Evolutionary conservation across 2,329 filamentous ascomycete genomes (phyloP), one percentile per base, ranked within the genome.

Genomic region (Phaeosphaeria sp.): DNA sequence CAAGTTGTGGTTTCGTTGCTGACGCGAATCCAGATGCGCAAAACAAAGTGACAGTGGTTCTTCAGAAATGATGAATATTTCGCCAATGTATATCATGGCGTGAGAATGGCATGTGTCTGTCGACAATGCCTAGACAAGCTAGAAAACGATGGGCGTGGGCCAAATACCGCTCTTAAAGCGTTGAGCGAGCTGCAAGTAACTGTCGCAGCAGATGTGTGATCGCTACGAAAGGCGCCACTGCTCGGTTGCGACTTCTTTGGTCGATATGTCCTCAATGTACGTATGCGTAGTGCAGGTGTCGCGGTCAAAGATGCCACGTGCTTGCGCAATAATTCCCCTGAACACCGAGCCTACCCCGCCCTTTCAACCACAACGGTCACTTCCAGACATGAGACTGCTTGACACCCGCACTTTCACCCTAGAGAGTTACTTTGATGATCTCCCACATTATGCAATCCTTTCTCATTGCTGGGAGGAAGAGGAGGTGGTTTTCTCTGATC

Each of bases 391-490:
- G 65, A 58, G 56, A n/a, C 57, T 67, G 5, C 48, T 66, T 3
- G 1, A 63, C 5, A 23, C 52, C 21, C 43, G 39, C n/a, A 58
- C 46, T 0, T 22, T 67, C 0, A 18, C 55, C 41, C 41, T 66
- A 10, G 23, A 59, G 21, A 47, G 51, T 1, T 66, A 66, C 27
- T 25, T 64, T 10, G 47, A 49, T 6, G n/a, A 60, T 0, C 18
- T 51, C 0, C 62, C 65, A 10, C 42, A 55, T 0, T 66, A 67
- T n/a, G 66, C 59, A 1, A 66, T 70, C 6, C 48, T 66, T 0
- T 66, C 62, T 0, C 65, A 68, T 48, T 66, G 59, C 21, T 68
- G 64, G 61, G 52, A 49, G 1, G 56, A 59, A 0, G 61, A 64
- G 2, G 60, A 69, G 21, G 59, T 68, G 1, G 10, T 60, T 0